These are phyloP conservation scores for Flaveria brownii DNA, from an alignment of 129 eudicot genomes.

Conservation along the genomic window DNA sequence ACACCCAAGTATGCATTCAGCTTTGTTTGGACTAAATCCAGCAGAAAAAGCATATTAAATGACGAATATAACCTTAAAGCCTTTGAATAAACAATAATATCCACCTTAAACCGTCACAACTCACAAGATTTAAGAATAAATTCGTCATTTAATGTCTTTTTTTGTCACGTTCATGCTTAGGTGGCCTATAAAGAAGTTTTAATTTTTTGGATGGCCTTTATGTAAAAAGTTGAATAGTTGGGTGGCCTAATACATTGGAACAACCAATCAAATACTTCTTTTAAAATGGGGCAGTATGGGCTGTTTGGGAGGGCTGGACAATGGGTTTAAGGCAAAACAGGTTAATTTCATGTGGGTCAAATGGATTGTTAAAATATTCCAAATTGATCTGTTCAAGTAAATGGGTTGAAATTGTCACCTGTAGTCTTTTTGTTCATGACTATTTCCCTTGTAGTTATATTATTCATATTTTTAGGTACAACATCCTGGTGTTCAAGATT, in stretches of 20 bases:
- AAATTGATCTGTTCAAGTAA: not conserved
- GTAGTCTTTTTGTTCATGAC: not conserved
- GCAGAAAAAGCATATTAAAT: too few relatives aligned
- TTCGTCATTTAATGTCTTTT: not conserved
- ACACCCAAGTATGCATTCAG: too few relatives aligned
- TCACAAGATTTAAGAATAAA: not conserved
- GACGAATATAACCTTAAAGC: not conserved
- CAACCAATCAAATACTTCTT: too few relatives aligned
- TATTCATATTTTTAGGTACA: slow-evolving; percentile 56
- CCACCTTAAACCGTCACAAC: not conserved
- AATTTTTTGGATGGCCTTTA: too few relatives aligned
- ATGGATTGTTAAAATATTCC: not conserved
- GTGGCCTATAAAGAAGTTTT: too few relatives aligned
- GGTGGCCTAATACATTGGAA: too few relatives aligned
- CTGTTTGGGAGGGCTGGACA: not conserved
- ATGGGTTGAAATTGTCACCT: not conserved
- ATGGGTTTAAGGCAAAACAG: not conserved
- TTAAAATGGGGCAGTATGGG: too few relatives aligned
- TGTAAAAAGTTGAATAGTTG: too few relatives aligned
- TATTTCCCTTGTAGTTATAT: slow-evolving; percentile 15
- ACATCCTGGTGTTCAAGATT: slow-evolving; percentile 91
- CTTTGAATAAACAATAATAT: not conserved
- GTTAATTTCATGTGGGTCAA: not conserved
- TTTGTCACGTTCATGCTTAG: too few relatives aligned
- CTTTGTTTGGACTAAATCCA: not conserved